Conservation (phyloP, 1,284 basidiomycete species). For the Cutaneotrichosporon spelunceum region DNA sequence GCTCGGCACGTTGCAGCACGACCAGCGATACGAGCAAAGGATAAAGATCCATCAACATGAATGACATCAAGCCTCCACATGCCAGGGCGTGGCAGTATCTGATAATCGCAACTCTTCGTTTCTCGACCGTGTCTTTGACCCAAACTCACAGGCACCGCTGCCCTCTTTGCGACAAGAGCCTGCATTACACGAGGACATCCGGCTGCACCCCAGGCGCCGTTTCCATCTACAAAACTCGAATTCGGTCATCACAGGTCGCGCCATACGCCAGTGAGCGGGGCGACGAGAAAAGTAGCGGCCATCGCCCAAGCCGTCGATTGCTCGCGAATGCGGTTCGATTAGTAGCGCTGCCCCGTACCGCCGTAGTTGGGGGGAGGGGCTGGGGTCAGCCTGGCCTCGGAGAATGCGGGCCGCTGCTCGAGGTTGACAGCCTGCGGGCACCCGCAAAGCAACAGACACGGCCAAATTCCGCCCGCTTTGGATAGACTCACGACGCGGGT, state of each 20-base stretch:
- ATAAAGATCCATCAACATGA: no score
- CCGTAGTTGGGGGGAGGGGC: constrained; percentile 8
- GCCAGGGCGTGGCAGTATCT: not conserved
- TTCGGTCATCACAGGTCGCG: not conserved
- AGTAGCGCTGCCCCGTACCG: not conserved
- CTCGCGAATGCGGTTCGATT: not conserved
- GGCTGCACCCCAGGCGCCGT: not conserved
- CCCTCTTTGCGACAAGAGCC: not conserved
- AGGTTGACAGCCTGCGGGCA: not conserved
- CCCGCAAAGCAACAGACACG: no score
- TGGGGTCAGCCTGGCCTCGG: not conserved
- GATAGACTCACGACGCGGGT: constrained; percentile 9
- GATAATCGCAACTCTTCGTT: not conserved
- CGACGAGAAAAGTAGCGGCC: not conserved
- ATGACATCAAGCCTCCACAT: not conserved
- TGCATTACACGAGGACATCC: not conserved
- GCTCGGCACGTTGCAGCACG: no score
- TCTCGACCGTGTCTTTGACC: not conserved
- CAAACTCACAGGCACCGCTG: not conserved
- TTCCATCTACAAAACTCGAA: not conserved
- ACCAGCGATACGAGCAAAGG: no score
- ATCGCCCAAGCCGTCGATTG: not conserved
- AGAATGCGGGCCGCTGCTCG: not conserved
- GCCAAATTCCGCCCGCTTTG: not conserved
- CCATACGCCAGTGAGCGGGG: not conserved